These are phyloP conservation scores for Cucumis cinereus DNA, from an alignment of 306 rosid species.

Conservation along the genomic window DNA sequence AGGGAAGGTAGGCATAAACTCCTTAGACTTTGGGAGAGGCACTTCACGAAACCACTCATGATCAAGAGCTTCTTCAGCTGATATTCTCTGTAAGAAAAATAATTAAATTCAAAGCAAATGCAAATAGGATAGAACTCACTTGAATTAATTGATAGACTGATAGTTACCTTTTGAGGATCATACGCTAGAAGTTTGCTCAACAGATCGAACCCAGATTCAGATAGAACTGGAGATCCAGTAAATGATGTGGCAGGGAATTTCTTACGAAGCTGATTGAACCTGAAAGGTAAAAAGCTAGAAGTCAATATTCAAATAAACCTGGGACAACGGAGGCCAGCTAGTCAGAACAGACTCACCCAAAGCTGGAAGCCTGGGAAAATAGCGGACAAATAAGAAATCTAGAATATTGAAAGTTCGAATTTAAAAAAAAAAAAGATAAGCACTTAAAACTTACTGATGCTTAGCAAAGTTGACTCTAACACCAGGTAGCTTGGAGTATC, in stretches of 20 bases:
- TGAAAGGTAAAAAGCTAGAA: conserved; percentile 21
- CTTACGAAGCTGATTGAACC: conserved; percentile 56
- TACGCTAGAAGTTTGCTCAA: conserved; percentile 60
- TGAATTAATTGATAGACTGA: not conserved
- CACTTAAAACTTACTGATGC: conserved; percentile 43
- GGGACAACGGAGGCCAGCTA: conserved; percentile 71
- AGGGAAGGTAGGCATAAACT: conserved; percentile 36
- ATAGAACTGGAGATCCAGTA: conserved; percentile 63
- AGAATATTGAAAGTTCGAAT: conserved; percentile 15
- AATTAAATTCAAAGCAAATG: not conserved
- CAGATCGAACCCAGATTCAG: conserved; percentile 75
- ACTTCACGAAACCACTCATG: conserved; percentile 81
- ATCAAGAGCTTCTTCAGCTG: conserved; percentile 64
- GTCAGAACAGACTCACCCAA: conserved; percentile 95
- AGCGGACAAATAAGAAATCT: conserved; percentile 68
- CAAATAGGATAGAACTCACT: not conserved
- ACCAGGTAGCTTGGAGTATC: conserved; percentile 62
- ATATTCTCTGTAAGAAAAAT: conserved; percentile 50
- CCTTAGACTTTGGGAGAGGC: conserved; percentile 52
- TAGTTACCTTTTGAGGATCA: conserved; percentile 54
- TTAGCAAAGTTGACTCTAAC: conserved; percentile 49
- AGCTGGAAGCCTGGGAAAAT: conserved; percentile 99
- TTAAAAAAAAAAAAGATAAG: not conserved
- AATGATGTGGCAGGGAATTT: conserved; percentile 79
- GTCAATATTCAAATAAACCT: conserved; percentile 39